Conservation (phyloP, 1,284 basidiomycete species). For the Ceratobasidium sp. region DNA sequence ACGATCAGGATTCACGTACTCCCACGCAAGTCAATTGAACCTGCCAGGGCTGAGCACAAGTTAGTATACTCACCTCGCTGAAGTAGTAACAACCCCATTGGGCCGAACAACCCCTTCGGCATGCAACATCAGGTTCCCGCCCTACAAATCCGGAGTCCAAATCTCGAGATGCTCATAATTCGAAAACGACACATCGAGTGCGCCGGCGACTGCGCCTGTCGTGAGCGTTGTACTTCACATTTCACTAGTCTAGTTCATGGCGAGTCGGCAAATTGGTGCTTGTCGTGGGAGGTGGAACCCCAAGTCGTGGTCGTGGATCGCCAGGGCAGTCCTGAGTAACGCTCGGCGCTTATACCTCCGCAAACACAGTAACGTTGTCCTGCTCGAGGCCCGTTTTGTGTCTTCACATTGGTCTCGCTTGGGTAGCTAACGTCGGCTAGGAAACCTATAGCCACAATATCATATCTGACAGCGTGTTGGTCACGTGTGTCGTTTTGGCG, state of each 20-base stretch:
- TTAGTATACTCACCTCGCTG: constrained; percentile 69
- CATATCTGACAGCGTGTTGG: no score
- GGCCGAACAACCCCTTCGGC: constrained; percentile 59
- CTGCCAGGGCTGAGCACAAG: constrained; percentile 60
- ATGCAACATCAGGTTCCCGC: no score
- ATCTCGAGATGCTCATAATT: no score
- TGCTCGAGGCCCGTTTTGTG: no score
- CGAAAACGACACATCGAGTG: constrained; percentile 84
- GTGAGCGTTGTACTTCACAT: constrained; percentile 89
- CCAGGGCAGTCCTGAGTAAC: constrained; percentile 28
- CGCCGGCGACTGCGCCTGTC: constrained; percentile 96
- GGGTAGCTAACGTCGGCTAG: no score
- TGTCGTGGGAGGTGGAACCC: neutral
- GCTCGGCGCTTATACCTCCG: constrained; percentile 4
- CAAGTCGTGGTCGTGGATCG: constrained; percentile 30
- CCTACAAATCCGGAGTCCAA: no score
- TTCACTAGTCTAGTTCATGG: constrained; percentile 67
- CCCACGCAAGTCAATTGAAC: constrained; percentile 56
- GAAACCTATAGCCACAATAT: no score
- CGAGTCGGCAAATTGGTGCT: constrained; percentile 21
- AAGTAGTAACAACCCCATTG: constrained; percentile 77
- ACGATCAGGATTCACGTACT: no score
- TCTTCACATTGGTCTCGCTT: no score
- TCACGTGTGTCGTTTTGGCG: no score
- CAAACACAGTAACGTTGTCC: no score